Conservation (phyloP, 208 protist genomes). For the Leptomonas pyrrhocoris region DNA sequence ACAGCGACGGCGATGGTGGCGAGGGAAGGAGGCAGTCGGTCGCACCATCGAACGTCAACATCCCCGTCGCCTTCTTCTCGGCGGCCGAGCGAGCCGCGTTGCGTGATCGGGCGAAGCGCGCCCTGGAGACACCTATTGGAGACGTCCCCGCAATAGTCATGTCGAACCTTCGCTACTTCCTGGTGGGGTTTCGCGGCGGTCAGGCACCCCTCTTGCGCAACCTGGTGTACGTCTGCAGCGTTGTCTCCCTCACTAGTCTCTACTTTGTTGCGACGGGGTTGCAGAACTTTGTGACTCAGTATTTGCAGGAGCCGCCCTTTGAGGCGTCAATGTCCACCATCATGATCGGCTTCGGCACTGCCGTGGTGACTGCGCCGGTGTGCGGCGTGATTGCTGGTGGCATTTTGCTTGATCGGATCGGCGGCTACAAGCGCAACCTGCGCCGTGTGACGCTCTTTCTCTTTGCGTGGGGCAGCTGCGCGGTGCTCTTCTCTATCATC, state of each 20-base stretch:
- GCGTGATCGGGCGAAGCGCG: not conserved
- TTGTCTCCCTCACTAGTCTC: conserved; percentile 82
- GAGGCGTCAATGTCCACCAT: conserved; percentile 82
- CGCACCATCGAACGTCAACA: too few species aligned
- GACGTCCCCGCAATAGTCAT: not conserved
- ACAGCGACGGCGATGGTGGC: too few species aligned
- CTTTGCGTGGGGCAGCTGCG: conserved; percentile 52
- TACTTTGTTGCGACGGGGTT: conserved; percentile 93
- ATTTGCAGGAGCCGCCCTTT: conserved; percentile 79
- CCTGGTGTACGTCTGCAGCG: conserved; percentile 74
- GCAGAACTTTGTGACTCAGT: conserved; percentile 93
- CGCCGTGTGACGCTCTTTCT: conserved; percentile 60
- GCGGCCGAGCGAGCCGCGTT: too few species aligned
- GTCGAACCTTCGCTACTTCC: not conserved
- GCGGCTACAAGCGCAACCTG: conserved; percentile 84
- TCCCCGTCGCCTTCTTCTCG: too few species aligned
- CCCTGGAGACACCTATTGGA: not conserved
- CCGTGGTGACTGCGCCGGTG: conserved; percentile 84
- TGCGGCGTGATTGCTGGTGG: conserved; percentile 84
- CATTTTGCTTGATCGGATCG: conserved; percentile 83
- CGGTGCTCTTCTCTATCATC: conserved; percentile 63
- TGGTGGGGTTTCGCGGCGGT: not conserved
- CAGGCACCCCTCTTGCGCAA: conserved; percentile 49
- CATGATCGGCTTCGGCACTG: conserved; percentile 79
- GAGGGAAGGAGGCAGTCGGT: too few species aligned